Percentiles rank a stretch among this genome's conserved stretches.
phyloP scores from a whole-genome alignment of 2,329 filamentous ascomycete genomes.

The Epichloe hybrida region DNA sequence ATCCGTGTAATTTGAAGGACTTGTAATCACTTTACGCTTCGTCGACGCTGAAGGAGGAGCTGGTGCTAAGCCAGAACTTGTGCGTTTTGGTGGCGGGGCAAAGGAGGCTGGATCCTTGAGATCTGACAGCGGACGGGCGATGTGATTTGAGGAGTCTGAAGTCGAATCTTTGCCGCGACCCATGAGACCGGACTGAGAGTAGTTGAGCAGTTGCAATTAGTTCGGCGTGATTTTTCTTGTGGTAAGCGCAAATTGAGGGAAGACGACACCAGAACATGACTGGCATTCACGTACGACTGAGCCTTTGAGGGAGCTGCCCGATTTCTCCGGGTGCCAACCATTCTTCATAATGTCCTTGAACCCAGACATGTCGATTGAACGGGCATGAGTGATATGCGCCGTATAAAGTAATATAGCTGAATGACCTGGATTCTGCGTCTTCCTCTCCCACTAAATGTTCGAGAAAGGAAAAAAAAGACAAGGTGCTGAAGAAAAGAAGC shows the following conservation, averaged over 20 bases:
- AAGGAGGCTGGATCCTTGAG: slow-evolving; percentile 68
- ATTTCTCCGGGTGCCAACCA: slow-evolving; percentile 39
- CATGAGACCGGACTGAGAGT: slow-evolving; percentile 31
- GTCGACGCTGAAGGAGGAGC: slow-evolving; percentile 11
- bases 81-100: slow-evolving; percentile 62
- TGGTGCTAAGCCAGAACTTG: slow-evolving; percentile 22
- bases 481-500: background rate
- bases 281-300: slow-evolving; percentile 26
- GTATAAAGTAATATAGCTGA: background rate
- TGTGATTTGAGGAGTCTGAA: slow-evolving; percentile 17
- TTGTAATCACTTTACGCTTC: slow-evolving; percentile 15
- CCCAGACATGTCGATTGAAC: slow-evolving; percentile 24
- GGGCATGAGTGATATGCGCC: background rate
- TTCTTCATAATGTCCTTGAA: slow-evolving; percentile 35
- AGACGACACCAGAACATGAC: slow-evolving; percentile 3
- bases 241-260: background rate
- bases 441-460: background rate
- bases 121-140: slow-evolving; percentile 48
- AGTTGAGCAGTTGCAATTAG: background rate
- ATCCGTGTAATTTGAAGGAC: slow-evolving; percentile 22
- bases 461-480: background rate
- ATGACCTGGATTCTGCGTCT: background rate
- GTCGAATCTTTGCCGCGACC: slow-evolving; percentile 24
- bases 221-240: background rate
- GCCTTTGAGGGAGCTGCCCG: slow-evolving; percentile 19